Evolutionary conservation across 768 basidiomycete species (phyloP), one percentile per base, ranked within the genome.

Genomic region (Boletellus sp.): DNA sequence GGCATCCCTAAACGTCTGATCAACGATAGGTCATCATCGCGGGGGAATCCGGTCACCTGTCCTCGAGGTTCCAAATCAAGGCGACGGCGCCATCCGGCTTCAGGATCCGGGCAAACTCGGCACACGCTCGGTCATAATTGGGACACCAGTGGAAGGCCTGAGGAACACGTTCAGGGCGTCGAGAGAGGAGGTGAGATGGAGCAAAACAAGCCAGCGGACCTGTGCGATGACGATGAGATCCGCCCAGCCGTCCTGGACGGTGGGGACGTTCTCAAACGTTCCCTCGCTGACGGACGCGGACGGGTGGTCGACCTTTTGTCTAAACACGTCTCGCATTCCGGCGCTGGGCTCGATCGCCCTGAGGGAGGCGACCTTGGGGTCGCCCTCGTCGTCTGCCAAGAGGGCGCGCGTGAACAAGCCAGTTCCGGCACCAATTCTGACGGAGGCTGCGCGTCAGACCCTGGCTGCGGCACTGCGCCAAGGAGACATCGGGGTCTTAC

Each of bases 141-240:
- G 85, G 86, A 54, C 88, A 89, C 94, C 94, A 97, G 71, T 97
- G 94, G 67, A 85, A 96, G 15, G 94, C 94, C 84, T 94, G 64
- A 50, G 4, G 1, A 5, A 36, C 9, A 50, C 41, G 24, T 35
- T 35, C 42, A n/a, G n/a, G 50, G 39, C 52, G 59, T 46, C 47
- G 55, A 45, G 13, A 45, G 12, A 33, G 13, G 17, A 17, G 31
- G 28, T 17, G n/a, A 36, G 17, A 35, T 12, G 37, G 15, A 20
- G 56, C 38, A 19, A 19, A 42, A 35, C 32, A 42, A 36, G n/a
- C 28, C 15, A 13, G 51, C 62, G 16, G 57, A 83, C 85, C 76
- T 89, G 87, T 5, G 89, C 90, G 32, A 90, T 78, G 45, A 89
- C 70, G 16, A 92, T 65, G n/a, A 90, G 58, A 63, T 93, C 89